Evolutionary conservation across 2,329 filamentous ascomycete genomes (phyloP), one percentile per base, ranked within the genome.

Genomic region (Neofusicoccum parvum): DNA sequence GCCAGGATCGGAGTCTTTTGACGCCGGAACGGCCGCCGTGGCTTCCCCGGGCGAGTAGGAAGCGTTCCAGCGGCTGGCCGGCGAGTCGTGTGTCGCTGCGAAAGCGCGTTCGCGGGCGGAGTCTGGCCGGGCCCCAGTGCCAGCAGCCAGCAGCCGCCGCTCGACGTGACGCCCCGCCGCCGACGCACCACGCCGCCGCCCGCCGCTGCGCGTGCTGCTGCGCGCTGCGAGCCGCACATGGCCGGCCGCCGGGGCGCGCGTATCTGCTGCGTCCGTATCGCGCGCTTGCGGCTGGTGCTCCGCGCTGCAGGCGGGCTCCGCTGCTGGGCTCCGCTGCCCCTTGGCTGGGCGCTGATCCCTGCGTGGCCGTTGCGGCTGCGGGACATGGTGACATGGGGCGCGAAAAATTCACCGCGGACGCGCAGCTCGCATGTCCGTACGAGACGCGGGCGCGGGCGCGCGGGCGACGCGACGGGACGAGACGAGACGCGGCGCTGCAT

Each of bases 31-130:
- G 56, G 56, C 56, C 56, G 56, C 43, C 14, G 34, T 15, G n/a
- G n/a, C 27, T 60, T 60, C 43, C 56, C 56, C 56, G 56, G 54
- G 23, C 56, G 41, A 60, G 43, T 60, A 60, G 56, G 56, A 60
- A 45, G 56, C 56, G 27, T 48, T 60, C 41, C 56, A 58, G 54
- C 54, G 54, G 39, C 54, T 45, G 39, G 15, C 23, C 20, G 17
- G 41, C n/a, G 56, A 60, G 41, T 59, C 39, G 54, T 46, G 54
- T 12, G 39, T 15, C n/a, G 27, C 27, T 32, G 27, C 27, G 27
- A 5, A 6, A 5, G 27, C 27, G 27, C 27, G 27, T 1, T 32
- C 27, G 27, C 1, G 27, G 11, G 51, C 51, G 36, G 51, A 43
- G 51, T 41, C 51, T 56, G 39, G 54, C 54, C 54, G 15, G 23